Base-by-base conservation (phyloP, 2,329 filamentous ascomycete genomes). In the Cladosporium sp. region DNA sequence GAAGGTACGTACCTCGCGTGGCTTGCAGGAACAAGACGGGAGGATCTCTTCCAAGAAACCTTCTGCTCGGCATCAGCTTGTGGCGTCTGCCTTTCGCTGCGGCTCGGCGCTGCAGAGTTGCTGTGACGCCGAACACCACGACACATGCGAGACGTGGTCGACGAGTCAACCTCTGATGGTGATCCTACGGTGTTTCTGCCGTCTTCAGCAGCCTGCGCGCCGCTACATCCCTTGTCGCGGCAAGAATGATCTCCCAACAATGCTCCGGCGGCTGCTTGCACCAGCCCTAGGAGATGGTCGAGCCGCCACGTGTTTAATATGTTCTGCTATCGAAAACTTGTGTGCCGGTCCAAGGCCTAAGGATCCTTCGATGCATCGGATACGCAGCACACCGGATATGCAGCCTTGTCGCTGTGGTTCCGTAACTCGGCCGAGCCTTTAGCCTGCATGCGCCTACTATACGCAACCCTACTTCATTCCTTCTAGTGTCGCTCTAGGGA, bases 361-460 rank as follows among this genome's bases (percentile, higher is more conserved):
- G 39, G 39, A 46, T 46, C 28, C 4, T 4, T 28, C 4, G 28
- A 28, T 28, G n/a, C n/a, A 46, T 3, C 39, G n/a, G 10, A 21
- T 46, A 21, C 21, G 25, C 16, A 57, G 28, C 53, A n/a, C n/a
- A 46, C 8, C 39, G n/a, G 10, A 21, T 46, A 21, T 46, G 25
- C 16, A 57, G 28, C 53, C 30, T 23, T 36, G 32, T n/a, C 4
- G 4, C 28, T 25, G 11, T 36, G n/a, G 3, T 11, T 5, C 54
- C 54, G 54, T 34, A 39, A 23, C 32, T 23, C 54, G 54, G 54
- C 54, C 54, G 54, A 57, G 54, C 54, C 21, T 23, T 57, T 43
- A 43, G 39, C 39, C 39, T n/a, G n/a, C 39, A 46, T 46, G n/a
- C 7, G 39, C 39, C 11, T 43, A 46, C 8, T 46, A 46, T 4